Conservation (phyloP, 2,329 filamentous ascomycete genomes). For the Colletotrichum melonis region DNA sequence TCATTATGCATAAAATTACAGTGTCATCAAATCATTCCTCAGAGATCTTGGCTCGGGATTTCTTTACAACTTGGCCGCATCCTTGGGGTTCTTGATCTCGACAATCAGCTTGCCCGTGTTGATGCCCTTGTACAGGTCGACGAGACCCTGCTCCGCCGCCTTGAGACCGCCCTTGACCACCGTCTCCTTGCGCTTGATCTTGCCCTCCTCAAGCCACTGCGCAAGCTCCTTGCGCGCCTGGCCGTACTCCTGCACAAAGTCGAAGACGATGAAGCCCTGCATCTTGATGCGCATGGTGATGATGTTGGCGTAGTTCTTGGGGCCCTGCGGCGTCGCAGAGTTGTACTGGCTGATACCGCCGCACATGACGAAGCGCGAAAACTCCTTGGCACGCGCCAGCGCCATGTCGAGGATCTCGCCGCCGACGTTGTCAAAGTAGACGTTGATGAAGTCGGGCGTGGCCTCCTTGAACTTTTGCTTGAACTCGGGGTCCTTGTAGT, state of each 20-base stretch:
- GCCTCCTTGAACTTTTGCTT: constrained; percentile 68
- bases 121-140: constrained; percentile 73
- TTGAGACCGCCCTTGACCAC: constrained; percentile 76
- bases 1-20: constrained; percentile 30
- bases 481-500: constrained; percentile 76
- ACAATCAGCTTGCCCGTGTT: constrained; percentile 78
- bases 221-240: constrained; percentile 70
- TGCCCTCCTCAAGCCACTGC: constrained; percentile 77
- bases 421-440: constrained; percentile 81
- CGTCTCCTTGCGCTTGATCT: constrained; percentile 77
- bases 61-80: constrained; percentile 30
- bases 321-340: constrained; percentile 63
- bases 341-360: constrained; percentile 80
- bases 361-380: constrained; percentile 77
- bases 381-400: constrained; percentile 69
- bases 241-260: constrained; percentile 69
- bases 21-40: constrained; percentile 27
- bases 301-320: constrained; percentile 65
- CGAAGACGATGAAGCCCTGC: constrained; percentile 80
- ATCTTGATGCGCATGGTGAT: constrained; percentile 68
- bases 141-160: constrained; percentile 71
- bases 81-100: constrained; percentile 55
- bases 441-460: constrained; percentile 70
- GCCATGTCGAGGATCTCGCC: constrained; percentile 77
- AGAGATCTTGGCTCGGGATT: neutral